Conservation (phyloP, 139 green algal genomes). For the Pleodorina starrii region DNA sequence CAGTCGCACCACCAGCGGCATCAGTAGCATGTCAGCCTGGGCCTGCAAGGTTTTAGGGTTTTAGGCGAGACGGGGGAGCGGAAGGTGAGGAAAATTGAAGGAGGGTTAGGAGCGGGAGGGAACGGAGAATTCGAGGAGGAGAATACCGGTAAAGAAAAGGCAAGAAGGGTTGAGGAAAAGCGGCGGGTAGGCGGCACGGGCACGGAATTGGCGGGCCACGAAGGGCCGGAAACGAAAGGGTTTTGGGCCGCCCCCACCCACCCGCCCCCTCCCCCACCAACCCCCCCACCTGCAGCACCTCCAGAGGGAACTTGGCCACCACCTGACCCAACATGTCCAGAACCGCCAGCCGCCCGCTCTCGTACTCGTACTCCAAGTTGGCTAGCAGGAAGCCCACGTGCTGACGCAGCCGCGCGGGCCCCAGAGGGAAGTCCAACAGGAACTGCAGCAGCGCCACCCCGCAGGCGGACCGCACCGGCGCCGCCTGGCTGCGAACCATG, state of each 20-base stretch:
- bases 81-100: too few species aligned
- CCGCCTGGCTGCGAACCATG: slow-evolving; percentile 65
- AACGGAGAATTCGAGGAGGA: too few species aligned
- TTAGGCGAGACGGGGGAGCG: too few species aligned
- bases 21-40: slow-evolving; percentile 78
- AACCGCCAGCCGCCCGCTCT: slow-evolving; percentile 74
- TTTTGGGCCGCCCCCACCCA: background rate
- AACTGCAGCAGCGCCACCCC: slow-evolving; percentile 88
- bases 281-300: slow-evolving; percentile 66
- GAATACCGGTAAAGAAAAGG: background rate
- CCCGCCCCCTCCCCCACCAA: background rate
- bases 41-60: too few species aligned
- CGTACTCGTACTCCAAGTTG: slow-evolving; percentile 83
- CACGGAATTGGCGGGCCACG: too few species aligned
- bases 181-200: too few species aligned
- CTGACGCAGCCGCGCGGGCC: slow-evolving; percentile 54
- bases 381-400: slow-evolving; percentile 62
- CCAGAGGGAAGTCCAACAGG: slow-evolving; percentile 95
- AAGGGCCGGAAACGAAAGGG: background rate
- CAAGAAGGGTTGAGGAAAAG: too few species aligned
- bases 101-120: too few species aligned
- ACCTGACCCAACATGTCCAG: slow-evolving; percentile 85
- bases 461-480: slow-evolving; percentile 71
- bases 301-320: slow-evolving; percentile 87
- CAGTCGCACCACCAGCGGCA: slow-evolving; percentile 88